These are phyloP conservation scores for Pisolithus marmoratus DNA, from an alignment of 768 basidiomycete species.

Conservation along the genomic window DNA sequence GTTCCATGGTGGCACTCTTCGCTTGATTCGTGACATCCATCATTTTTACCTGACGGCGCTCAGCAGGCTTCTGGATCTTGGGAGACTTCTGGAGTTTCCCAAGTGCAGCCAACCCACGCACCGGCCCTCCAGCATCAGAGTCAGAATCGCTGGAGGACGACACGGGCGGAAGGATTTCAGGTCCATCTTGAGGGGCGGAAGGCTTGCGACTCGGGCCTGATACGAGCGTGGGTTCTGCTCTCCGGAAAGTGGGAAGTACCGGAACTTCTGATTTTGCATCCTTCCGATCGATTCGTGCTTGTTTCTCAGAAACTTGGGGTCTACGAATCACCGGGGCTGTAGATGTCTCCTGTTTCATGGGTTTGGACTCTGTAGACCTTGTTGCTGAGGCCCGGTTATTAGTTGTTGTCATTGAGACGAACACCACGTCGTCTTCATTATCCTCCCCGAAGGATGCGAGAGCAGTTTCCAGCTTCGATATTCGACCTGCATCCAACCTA, in stretches of 20 bases:
- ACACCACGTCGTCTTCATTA: constrained; percentile 54
- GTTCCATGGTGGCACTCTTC: constrained; percentile 42
- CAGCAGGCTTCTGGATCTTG: constrained; percentile 47
- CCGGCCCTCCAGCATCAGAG: constrained; percentile 43
- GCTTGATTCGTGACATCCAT: constrained; percentile 46
- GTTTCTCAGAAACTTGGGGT: constrained; percentile 12
- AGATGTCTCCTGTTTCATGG: constrained; percentile 2
- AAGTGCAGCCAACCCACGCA: constrained; percentile 47
- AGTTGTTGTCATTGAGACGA: constrained; percentile 36
- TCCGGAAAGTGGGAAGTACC: constrained; percentile 41
- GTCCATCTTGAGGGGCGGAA: constrained; percentile 11
- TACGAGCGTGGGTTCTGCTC: constrained; percentile 18
- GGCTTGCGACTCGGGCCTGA: constrained; percentile 30
- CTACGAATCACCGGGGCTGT: constrained; percentile 15
- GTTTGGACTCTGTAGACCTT: constrained; percentile 3
- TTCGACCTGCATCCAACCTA: constrained; percentile 46
- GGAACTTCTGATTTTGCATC: constrained; percentile 30
- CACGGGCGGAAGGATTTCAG: constrained; percentile 13
- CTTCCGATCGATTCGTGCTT: constrained; percentile 18
- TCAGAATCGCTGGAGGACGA: constrained; percentile 44
- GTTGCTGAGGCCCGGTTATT: constrained; percentile 9
- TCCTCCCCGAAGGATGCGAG: constrained; percentile 64
- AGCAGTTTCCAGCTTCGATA: constrained; percentile 61
- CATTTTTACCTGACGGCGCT: constrained; percentile 60
- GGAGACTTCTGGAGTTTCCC: constrained; percentile 58